A percentile compares a stretch with the other conserved stretches of the same genome.
phyloP scores from a whole-genome alignment of 2,329 filamentous ascomycete genomes.

The Diaporthe eres region DNA sequence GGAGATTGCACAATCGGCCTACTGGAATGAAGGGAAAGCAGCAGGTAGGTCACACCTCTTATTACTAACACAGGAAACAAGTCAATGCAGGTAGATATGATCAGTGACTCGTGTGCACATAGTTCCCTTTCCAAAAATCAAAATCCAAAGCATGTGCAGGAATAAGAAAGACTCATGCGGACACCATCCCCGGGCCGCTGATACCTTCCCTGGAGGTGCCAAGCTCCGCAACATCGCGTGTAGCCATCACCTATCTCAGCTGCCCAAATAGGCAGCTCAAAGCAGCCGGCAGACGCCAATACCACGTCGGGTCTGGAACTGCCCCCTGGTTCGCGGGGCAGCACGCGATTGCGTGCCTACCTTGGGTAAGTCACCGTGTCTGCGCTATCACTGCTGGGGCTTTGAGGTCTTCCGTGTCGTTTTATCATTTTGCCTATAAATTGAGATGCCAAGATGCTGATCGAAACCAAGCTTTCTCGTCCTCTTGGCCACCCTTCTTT shows the following conservation, averaged over 20 bases:
- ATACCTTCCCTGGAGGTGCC: conserved; percentile 1
- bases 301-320: neutral
- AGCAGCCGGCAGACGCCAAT: neutral
- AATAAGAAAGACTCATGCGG: neutral
- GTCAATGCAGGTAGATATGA: neutral
- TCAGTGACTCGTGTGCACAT: neutral
- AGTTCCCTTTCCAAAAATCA: neutral
- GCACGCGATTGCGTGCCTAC: neutral
- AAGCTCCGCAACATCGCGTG: conserved; percentile 4
- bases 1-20: neutral
- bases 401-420: neutral
- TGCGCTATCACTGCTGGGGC: neutral
- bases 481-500: conserved; percentile 25
- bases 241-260: neutral
- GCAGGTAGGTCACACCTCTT: neutral
- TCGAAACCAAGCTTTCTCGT: neutral
- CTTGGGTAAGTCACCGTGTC: neutral
- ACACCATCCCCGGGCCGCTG: neutral
- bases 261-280: conserved; percentile 21
- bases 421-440: neutral
- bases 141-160: neutral
- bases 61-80: neutral
- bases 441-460: neutral
- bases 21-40: neutral
- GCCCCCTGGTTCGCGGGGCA: neutral